Evolutionary conservation across 179 eudicot species (phyloP), one percentile per base, ranked within the genome.

Genomic region (Gypsophila paniculata): DNA sequence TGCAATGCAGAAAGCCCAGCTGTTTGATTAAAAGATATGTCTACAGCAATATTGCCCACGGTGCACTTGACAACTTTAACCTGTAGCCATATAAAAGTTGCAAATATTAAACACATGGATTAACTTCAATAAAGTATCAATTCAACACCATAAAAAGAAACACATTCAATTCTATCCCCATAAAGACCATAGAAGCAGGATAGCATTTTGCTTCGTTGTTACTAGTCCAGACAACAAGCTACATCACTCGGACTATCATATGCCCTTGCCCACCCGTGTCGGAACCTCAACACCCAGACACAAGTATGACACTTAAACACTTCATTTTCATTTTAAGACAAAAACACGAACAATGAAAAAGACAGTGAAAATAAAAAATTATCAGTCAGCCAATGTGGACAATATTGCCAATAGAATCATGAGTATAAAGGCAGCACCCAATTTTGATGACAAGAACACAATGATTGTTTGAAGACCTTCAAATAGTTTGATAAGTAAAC

Each of bases 21-120:
- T 32, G 82, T 76, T 77, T 83, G 91, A 61, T 87, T 87, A 76
- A 87, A 78, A 18, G 91, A 87, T 65, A 87, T 78, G 59, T 87
- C 91, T 10, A 85, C 83, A 8, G 78, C 67, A 29, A 85, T 77
- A 64, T 73, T 76, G 18, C 66, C 80, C 73, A 87, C 87, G 6
- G 64, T 77, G 76, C 91, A 87, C 74, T 83, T 87, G 14, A 87
- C 82, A 61, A 87, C 54, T 70, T 70, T 83, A 22, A 85, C 81
- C 86, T 84, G 78, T 73, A 76, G 63, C 54, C 64, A 71, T 11
- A 65, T 15, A 59, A 34, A 21, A 72, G 15, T 46, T n/a, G 32
- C 54, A 67, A 36, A 22, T 14, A 53, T 65, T 75, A 19, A 1
- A 38, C 42, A 71, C 11, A 63, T 39, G 22, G 38, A 69, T 22